Conservation (phyloP, 345 rosid species). For the Hypericum perforatum region DNA sequence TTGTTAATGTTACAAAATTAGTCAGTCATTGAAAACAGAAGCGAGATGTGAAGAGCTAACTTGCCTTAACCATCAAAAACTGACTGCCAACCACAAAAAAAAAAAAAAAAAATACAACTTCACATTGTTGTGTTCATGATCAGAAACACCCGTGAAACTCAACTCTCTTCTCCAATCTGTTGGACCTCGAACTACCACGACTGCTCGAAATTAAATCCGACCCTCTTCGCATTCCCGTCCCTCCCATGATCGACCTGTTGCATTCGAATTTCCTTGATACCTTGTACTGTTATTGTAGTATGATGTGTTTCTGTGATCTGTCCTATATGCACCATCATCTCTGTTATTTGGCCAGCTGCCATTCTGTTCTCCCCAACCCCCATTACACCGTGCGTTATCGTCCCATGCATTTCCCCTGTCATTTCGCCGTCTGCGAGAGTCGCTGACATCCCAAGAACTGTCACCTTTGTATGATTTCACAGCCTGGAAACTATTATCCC, state of each 20-base stretch:
- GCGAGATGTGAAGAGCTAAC: no score
- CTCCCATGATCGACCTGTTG: slow-evolving; percentile 22
- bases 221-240: slow-evolving; percentile 26
- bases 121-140: not conserved
- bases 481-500: not conserved
- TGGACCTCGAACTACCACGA: not conserved
- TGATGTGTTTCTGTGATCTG: slow-evolving; percentile 20
- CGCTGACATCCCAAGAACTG: no score
- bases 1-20: no score
- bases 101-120: no score
- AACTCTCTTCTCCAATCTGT: not conserved
- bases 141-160: not conserved
- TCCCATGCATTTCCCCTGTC: no score
- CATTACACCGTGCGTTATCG: no score
- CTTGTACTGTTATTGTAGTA: slow-evolving; percentile 11
- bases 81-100: no score
- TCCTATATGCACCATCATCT: slow-evolving; percentile 24
- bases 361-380: slow-evolving; percentile 32
- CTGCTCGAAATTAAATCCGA: slow-evolving; percentile 27
- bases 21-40: no score
- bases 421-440: no score
- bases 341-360: slow-evolving; percentile 36
- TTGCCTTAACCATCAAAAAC: no score
- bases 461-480: no score
- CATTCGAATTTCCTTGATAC: slow-evolving; percentile 25